These are phyloP conservation scores for Aspergillus costaricaensis DNA, from an alignment of 2,329 filamentous ascomycete genomes.

Conservation along the genomic window DNA sequence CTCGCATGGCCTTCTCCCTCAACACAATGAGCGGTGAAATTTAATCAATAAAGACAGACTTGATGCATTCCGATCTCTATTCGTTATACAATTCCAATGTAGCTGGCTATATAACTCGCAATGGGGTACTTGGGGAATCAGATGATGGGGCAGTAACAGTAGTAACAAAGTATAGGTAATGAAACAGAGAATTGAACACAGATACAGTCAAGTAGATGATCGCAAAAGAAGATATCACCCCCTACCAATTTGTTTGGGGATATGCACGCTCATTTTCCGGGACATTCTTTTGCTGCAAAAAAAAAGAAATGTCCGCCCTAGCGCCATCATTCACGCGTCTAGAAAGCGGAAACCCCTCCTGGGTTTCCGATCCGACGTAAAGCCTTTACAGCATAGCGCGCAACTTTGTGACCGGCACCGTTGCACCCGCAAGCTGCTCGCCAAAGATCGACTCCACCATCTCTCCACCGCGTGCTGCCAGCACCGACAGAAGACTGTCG, in stretches of 20 bases:
- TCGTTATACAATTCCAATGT: not conserved
- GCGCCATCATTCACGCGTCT: conserved; percentile 12
- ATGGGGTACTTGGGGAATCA: not conserved
- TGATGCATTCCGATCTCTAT: not conserved
- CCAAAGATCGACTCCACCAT: conserved; percentile 75
- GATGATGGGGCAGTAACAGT: not conserved
- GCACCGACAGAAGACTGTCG: conserved; percentile 77
- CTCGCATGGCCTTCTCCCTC: no score
- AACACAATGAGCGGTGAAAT: not conserved
- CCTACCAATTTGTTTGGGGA: not conserved
- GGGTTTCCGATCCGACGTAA: not conserved
- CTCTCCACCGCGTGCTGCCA: conserved; percentile 74
- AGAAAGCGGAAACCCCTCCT: conserved; percentile 8
- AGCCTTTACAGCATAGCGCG: conserved; percentile 35
- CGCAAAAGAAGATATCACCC: not conserved
- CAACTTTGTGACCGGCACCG: conserved; percentile 36
- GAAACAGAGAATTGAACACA: not conserved
- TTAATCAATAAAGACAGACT: not conserved
- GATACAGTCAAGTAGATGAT: not conserved
- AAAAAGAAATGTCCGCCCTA: conserved; percentile 1
- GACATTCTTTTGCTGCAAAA: not conserved
- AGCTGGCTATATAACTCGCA: not conserved
- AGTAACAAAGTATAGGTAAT: not conserved
- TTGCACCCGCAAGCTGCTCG: conserved; percentile 31
- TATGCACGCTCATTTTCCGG: not conserved